Evolutionary conservation across 352 stramenopile genomes (phyloP).

Genomic region (Pythium oligandrum): DNA sequence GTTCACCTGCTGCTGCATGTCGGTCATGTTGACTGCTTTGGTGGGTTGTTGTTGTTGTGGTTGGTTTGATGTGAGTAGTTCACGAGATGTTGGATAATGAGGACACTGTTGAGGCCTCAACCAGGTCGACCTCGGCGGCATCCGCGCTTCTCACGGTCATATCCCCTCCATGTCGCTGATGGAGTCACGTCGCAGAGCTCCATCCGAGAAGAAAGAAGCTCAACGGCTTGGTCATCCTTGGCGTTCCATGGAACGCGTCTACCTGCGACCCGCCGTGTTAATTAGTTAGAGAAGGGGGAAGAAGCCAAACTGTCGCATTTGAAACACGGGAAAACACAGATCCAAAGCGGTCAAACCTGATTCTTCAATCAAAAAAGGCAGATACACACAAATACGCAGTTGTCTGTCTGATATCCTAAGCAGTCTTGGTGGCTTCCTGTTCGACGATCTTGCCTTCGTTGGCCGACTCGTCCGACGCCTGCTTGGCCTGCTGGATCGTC

Average conservation of each 20-base stretch:
- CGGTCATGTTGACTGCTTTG: constrained; percentile 29
- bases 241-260: too few species aligned
- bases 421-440: neutral
- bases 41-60: neutral
- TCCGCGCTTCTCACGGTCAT: too few species aligned
- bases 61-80: constrained; percentile 2
- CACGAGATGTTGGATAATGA: constrained; percentile 14
- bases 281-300: too few species aligned
- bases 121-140: too few species aligned
- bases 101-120: neutral
- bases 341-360: neutral
- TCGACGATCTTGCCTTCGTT: neutral
- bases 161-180: too few species aligned
- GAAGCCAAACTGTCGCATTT: neutral
- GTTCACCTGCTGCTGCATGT: constrained; percentile 34
- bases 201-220: too few species aligned
- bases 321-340: neutral
- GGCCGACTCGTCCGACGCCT: constrained; percentile 25
- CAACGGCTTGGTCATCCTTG: too few species aligned
- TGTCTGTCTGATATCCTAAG: neutral
- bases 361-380: too few species aligned
- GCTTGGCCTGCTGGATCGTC: constrained; percentile 60
- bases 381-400: too few species aligned
- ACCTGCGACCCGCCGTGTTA: too few species aligned
- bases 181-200: too few species aligned